Evolutionary conservation across 2,329 filamentous ascomycete genomes (phyloP), one percentile per base, ranked within the genome.

Genomic region (Stagonosporopsis rhizophila): DNA sequence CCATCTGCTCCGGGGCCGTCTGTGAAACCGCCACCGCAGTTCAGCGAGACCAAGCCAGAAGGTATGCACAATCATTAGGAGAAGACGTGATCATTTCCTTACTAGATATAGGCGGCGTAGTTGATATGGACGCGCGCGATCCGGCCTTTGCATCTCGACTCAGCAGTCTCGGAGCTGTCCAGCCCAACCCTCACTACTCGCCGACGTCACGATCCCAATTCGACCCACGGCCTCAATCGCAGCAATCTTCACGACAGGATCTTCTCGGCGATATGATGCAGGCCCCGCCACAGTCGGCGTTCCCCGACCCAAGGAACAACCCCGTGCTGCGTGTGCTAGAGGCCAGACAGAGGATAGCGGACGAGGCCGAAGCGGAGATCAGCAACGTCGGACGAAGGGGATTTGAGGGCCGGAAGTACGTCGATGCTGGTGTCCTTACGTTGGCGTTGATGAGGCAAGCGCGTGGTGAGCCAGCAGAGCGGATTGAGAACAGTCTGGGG

Each of bases 121-220:
- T 87, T 59, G 83, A 87, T 64, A 79, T 85, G 66, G 86, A 88
- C 68, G 85, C 80, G 52, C 82, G 81, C 56, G 85, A 88, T 68
- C 85, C 85, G 1, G 79, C 83, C 68, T 94, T 82, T 85, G 90
- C 93, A 81, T 88, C 86, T 71, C 96, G 92, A 62, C 90, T 98
- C 60, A 89, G 87, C 66, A 78, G 76, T 41, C 78, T 88, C 55
- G 86, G 85, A 53, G 81, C 84, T 51, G 85, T 87, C 7, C 81
- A 81, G 50, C 83, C 84, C 27, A 82, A 81, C 56, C 83, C 83
- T 2, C 85, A 84, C 23, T 78, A 81, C 59, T 86, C 84, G 11
- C 77, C 80, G 30, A 80, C 82, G 37, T 86, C 84, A 40, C 80
- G 80, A 22, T 84, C 83, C 63, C 59, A 73, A 40, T 72, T 71